Base-by-base conservation (phyloP, 306 rosid species). In the Ormosia emarginata region DNA sequence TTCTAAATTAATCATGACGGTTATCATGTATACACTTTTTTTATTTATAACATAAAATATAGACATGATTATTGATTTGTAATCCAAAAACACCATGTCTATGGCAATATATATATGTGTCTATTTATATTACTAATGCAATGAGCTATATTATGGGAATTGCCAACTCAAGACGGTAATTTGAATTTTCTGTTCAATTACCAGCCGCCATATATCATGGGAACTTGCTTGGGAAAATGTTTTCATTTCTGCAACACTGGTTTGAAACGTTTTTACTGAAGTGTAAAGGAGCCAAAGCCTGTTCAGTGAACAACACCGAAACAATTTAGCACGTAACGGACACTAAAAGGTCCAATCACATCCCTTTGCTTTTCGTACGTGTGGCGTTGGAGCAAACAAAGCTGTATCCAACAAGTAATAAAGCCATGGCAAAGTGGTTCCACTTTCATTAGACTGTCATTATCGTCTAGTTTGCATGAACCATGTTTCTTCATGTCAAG, bases 261-360 rank as follows among this genome's bases (percentile, higher is more conserved):
- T 7, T 63, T 52, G 46, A 50, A 50, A 43, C 8, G 34, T 50
- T 82, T 73, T 47, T 33, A 40, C 75, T 34, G 49, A 43, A 65
- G 46, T 72, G 52, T 24, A 64, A 56, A 67, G 55, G 29, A 79
- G 49, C 15, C 40, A 12, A 56, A 74, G 39, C 4, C 7, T 47
- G 77, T 71, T 53, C 0, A 72, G 78, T 83, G 74, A 71, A 65
- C 78, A 59, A 79, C 7, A 61, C 55, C 53, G 33, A 83, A 84
- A 79, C 57, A 85, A 82, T 86, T 86, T 75, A 66, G 80, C 84
- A 90, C 91, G 90, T 56, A 90, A 84, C 2, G 74, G 47, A 73
- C 41, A 72, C 86, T 68, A 40, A 76, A 82, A 75, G 71, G 80
- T 12, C 46, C 34, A 78, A 17, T 71, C 80, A 78, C 32, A 46